Evolutionary conservation across 2,329 filamentous ascomycete species (phyloP).

Genomic region (Colletotrichum costaricense): DNA sequence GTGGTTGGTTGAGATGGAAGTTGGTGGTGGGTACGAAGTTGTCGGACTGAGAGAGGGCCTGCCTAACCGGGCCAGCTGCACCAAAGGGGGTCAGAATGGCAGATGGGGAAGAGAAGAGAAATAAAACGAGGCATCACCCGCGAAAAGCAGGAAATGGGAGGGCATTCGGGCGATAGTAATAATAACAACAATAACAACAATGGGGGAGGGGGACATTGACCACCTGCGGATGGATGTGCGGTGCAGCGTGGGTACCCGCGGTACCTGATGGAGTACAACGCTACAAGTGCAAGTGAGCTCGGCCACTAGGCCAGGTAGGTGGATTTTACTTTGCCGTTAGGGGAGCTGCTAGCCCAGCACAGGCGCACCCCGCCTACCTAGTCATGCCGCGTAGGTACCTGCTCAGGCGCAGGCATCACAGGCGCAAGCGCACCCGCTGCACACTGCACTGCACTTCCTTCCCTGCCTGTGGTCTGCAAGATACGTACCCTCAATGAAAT

Average conservation of each 20-base stretch:
- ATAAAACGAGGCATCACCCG: constrained; percentile 11
- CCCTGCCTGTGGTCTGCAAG: background rate
- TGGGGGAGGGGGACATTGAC: background rate
- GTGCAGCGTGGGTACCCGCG: background rate
- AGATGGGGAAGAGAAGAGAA: constrained; percentile 4
- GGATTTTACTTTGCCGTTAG: background rate
- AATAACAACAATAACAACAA: constrained; percentile 31
- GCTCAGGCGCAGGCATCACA: constrained; percentile 5
- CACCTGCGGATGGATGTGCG: background rate
- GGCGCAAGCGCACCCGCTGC: constrained; percentile 13
- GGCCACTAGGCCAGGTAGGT: constrained; percentile 18
- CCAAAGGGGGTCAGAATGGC: background rate
- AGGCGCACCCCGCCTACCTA: background rate
- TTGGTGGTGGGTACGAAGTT: background rate
- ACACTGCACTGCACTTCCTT: background rate
- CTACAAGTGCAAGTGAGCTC: constrained; percentile 13
- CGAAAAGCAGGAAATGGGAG: constrained; percentile 2
- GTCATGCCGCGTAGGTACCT: no score
- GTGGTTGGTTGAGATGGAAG: background rate
- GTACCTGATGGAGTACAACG: no score
- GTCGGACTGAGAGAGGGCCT: constrained; percentile 21
- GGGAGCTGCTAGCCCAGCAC: background rate
- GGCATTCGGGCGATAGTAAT: constrained; percentile 31
- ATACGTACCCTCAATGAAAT: background rate
- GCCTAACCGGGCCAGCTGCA: constrained; percentile 21